These are phyloP conservation scores for Rhizopogon roseolus DNA, from an alignment of 768 basidiomycete species.

Conservation along the genomic window DNA sequence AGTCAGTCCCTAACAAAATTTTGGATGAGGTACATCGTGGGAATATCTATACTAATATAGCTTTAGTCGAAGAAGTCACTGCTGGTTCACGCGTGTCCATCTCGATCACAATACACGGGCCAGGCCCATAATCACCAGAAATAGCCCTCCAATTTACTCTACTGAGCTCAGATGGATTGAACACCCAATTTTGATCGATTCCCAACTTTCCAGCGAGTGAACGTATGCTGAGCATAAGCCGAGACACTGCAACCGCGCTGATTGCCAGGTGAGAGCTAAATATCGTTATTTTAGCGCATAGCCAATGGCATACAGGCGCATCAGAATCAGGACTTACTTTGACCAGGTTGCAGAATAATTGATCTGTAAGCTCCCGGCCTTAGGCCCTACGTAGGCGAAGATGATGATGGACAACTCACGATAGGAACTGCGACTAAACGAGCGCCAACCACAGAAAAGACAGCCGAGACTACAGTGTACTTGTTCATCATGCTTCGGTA, in stretches of 20 bases:
- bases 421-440: neutral
- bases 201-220: conserved; percentile 9
- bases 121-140: neutral
- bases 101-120: conserved; percentile 8
- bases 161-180: conserved; percentile 11
- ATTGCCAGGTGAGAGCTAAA: conserved; percentile 4
- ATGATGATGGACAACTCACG: neutral
- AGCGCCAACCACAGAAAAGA: conserved; percentile 3
- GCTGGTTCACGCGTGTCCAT: conserved; percentile 6
- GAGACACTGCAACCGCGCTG: conserved; percentile 6
- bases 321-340: neutral
- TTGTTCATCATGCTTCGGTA: neutral
- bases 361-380: neutral
- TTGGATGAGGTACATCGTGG: neutral
- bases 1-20: neutral
- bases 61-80: too few species aligned
- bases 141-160: conserved; percentile 4
- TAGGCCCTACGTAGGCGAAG: neutral
- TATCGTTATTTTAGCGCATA: too few species aligned
- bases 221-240: conserved; percentile 9
- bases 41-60: neutral
- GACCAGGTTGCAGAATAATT: conserved; percentile 3
- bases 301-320: neutral
- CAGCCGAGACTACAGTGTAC: neutral
- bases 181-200: conserved; percentile 4